These are phyloP conservation scores for Saturnispora serradocipensis DNA, from an alignment of 805 yeast genomes.

Conservation along the genomic window DNA sequence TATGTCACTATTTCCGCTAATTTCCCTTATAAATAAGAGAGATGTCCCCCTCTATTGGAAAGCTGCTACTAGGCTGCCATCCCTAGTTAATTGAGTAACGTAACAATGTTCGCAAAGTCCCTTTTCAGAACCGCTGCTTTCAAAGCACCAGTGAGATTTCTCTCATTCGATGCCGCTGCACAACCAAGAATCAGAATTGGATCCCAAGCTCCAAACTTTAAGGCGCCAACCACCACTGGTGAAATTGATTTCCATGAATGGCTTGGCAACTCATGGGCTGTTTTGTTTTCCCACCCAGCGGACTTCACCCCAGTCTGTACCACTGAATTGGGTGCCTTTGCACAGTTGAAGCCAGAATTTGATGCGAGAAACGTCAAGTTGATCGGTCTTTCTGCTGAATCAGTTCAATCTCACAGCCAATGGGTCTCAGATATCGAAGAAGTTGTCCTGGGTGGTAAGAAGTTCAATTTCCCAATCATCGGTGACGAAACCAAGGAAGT, in stretches of 20 bases:
- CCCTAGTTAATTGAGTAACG: background rate
- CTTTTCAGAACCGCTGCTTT: slow-evolving; percentile 13
- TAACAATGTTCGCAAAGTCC: slow-evolving; percentile 16
- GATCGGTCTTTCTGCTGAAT: slow-evolving; percentile 85
- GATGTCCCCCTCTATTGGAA: background rate
- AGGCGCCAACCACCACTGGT: slow-evolving; percentile 75
- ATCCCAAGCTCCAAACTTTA: slow-evolving; percentile 79
- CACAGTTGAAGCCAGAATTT: slow-evolving; percentile 81
- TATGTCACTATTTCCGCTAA: background rate
- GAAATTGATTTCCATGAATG: slow-evolving; percentile 79
- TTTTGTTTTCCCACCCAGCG: slow-evolving; percentile 89
- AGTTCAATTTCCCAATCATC: slow-evolving; percentile 80
- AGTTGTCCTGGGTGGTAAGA: slow-evolving; percentile 54
- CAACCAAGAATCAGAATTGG: slow-evolving; percentile 71
- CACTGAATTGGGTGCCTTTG: slow-evolving; percentile 91
- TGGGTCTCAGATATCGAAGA: slow-evolving; percentile 94
- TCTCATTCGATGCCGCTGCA: slow-evolving; percentile 41
- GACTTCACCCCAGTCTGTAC: slow-evolving; percentile 97
- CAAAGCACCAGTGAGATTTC: slow-evolving; percentile 25
- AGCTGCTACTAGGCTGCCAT: background rate
- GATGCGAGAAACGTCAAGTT: slow-evolving; percentile 77
- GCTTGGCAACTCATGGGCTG: slow-evolving; percentile 80
- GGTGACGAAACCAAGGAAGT: slow-evolving; percentile 83
- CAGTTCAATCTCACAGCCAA: slow-evolving; percentile 63
- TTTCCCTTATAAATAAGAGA: background rate